Evolutionary conservation across 805 yeast species (phyloP), one percentile per base, ranked within the genome.

Genomic region (Yamadazyma laniorum): DNA sequence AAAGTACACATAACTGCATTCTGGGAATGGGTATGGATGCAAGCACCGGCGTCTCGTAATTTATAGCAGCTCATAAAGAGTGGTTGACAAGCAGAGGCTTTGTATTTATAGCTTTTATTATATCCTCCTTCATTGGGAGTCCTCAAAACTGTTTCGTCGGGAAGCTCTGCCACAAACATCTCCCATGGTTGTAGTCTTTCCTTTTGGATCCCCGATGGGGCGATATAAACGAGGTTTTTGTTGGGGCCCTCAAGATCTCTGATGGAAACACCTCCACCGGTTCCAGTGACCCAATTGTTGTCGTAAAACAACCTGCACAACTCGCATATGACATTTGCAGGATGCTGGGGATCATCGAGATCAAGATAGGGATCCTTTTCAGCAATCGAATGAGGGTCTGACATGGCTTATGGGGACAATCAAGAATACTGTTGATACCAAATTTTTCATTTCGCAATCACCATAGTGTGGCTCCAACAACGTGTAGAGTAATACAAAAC

Each of bases 131-230:
- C 59, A 31, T 68, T 57, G 2, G 96, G 96, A n/a, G 66, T 66
- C 25, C 84, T 62, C 12, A 83, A 40, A 42, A 81, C 77, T 32
- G 72, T 68, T 34, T 70, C 63, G 6, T 75, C 68, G 3, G 71
- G 65, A n/a, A 68, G 58, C 43, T 80, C 80, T 65, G 80, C 78
- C 11, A 87, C 87, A 58, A 87, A 87, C 78, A 90, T 74, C 56
- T 91, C 87, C 45, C 75, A 72, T 3, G 95, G 95, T 28, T 72
- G 63, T 78, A 90, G 81, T 43, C 89, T 70, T 58, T 90, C 98
- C 64, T 90, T 90, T 57, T 90, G 96, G 6, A 90, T 95, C 1
- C 97, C 97, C n/a, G 95, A 85, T 4, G 98, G 97, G 0, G 97
- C 95, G 28, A 90, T 73, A 58, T 74, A 90, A 13, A 86, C 77